Evolutionary conservation across 2,329 filamentous ascomycete species (phyloP).

Genomic region (Colletotrichum sp.): DNA sequence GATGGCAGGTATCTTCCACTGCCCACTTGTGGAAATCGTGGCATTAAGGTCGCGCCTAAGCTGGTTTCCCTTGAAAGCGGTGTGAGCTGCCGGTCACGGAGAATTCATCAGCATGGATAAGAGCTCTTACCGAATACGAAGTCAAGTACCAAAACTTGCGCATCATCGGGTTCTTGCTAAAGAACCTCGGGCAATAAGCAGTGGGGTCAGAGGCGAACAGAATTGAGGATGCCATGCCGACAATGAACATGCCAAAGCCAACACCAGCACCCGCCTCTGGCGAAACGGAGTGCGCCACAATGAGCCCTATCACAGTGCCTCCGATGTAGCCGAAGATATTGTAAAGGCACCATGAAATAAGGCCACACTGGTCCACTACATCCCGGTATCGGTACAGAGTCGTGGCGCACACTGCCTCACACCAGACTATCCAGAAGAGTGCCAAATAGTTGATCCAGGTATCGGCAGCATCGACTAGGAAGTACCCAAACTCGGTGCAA

Average conservation of each 20-base stretch:
- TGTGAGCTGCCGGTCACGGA: no score
- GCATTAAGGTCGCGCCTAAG: slow-evolving; percentile 14
- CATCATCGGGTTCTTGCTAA: not conserved
- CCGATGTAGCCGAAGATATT: slow-evolving; percentile 54
- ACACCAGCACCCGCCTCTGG: slow-evolving; percentile 48
- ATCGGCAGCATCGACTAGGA: slow-evolving; percentile 56
- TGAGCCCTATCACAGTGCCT: slow-evolving; percentile 51
- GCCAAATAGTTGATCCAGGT: slow-evolving; percentile 57
- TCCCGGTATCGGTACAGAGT: slow-evolving; percentile 54
- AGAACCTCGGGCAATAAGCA: not conserved
- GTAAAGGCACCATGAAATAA: slow-evolving; percentile 40
- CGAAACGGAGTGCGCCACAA: slow-evolving; percentile 47
- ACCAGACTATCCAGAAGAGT: slow-evolving; percentile 56
- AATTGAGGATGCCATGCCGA: slow-evolving; percentile 34
- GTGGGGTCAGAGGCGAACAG: slow-evolving; percentile 31
- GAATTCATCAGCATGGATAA: no score
- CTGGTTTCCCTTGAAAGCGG: not conserved
- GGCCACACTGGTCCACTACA: slow-evolving; percentile 45
- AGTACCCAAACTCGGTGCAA: slow-evolving; percentile 59
- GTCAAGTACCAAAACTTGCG: not conserved
- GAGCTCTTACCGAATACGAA: not conserved
- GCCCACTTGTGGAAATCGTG: not conserved
- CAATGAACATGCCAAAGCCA: slow-evolving; percentile 53
- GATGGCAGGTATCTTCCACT: slow-evolving; percentile 21
- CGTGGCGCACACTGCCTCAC: slow-evolving; percentile 53